Base-by-base conservation (phyloP, 2,329 filamentous ascomycete species). In the Ophiocordyceps camponoti-leonardi region DNA sequence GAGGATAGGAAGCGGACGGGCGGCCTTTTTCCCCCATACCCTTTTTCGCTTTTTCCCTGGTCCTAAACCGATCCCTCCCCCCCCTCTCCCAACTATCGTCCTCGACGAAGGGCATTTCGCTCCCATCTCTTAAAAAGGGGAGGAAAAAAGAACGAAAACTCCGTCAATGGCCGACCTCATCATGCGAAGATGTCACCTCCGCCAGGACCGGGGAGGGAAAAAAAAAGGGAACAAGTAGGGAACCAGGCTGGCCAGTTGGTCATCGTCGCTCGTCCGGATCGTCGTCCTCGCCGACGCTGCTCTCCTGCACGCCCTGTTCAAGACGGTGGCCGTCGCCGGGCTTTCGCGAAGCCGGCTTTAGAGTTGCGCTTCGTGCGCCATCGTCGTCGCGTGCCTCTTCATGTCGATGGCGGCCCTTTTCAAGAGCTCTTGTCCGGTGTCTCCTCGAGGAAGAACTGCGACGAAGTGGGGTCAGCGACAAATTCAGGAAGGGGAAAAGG, bases 401-500 rank as follows among this genome's bases (percentile, higher is more conserved):
- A 49, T 63, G 52, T 47, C 58, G 54, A 33, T 56, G 31, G 49
- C 54, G 59, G 65, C 61, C 63, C 72, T 76, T 71, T 86, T 77
- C 68, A 73, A 66, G 67, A 70, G 60, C 66, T 68, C 60, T 73
- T 69, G 45, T 75, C 66, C 40, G 61, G 58, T 47, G 59, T 60
- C 59, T 95, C 88, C 64, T 96, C 90, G 64, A 96, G 66, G 83
- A 96, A 96, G 81, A 94, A 95, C 81, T 86, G 48, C 40, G 22
- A 18, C 6, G 13, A 16, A 37, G 60, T 2, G 26, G 52, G n/a
- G 44, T 48, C 23, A 43, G 46, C 18, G 2, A 11, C 11, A 8
- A 28, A 28, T 28, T 23, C 22, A 28, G n/a, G n/a, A n/a, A n/a
- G n/a, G n/a, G n/a, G n/a, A n/a, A n/a, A n/a, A n/a, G n/a, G n/a